Evolutionary conservation across 257 asterid species (phyloP).

Genomic region (Prunella vulgaris): DNA sequence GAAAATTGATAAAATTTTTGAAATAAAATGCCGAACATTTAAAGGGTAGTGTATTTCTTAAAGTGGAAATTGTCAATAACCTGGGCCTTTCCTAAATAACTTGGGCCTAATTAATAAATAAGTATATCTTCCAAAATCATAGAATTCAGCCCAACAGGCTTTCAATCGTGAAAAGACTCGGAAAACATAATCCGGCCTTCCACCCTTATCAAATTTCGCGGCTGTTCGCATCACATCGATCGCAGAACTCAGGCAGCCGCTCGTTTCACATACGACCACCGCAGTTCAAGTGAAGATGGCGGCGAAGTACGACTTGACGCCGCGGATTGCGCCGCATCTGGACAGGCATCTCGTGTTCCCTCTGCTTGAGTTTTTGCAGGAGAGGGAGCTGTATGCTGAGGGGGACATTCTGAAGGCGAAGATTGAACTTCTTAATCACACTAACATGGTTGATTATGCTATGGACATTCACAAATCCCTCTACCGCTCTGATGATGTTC

Average conservation of each 20-base stretch:
- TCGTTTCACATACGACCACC: slow-evolving; percentile 1
- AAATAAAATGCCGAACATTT: too few species aligned
- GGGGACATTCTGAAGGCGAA: slow-evolving; percentile 78
- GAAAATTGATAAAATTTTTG: too few species aligned
- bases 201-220: background rate
- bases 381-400: slow-evolving; percentile 59
- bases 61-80: too few species aligned
- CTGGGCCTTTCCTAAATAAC: too few species aligned
- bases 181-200: background rate
- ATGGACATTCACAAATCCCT: slow-evolving; percentile 95
- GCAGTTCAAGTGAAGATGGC: slow-evolving; percentile 38
- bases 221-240: too few species aligned
- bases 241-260: too few species aligned
- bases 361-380: slow-evolving; percentile 82
- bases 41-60: too few species aligned
- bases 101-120: too few species aligned
- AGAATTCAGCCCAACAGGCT: too few species aligned
- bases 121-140: too few species aligned
- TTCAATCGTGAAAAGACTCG: too few species aligned
- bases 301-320: slow-evolving; percentile 79
- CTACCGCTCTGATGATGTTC: slow-evolving; percentile 86
- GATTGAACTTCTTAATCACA: slow-evolving; percentile 72
- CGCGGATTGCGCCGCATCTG: slow-evolving; percentile 69
- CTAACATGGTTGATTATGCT: slow-evolving; percentile 97
- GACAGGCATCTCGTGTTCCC: slow-evolving; percentile 94